These are phyloP conservation scores for Neurospora tetrasperma DNA, from an alignment of 495 filamentous ascomycete genomes.

Conservation along the genomic window DNA sequence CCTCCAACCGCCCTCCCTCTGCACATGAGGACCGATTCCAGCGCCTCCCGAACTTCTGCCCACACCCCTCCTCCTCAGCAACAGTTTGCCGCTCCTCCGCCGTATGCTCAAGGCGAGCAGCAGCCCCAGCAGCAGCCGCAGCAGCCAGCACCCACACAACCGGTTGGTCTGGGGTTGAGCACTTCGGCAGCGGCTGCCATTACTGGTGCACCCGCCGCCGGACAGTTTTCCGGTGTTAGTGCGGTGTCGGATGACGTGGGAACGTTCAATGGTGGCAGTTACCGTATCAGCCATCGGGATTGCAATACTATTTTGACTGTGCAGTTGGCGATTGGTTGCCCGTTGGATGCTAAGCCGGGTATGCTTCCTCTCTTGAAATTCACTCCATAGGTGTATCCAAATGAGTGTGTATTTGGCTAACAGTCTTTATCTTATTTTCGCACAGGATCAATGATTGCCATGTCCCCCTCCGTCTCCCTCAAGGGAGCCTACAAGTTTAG, in stretches of 20 bases:
- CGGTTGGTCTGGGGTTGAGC: constrained; percentile 11
- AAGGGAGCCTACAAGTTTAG: constrained; percentile 72
- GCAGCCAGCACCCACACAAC: constrained; percentile 12
- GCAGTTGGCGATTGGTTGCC: constrained; percentile 82
- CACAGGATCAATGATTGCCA: constrained; percentile 80
- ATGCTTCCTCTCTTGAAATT: constrained; percentile 11
- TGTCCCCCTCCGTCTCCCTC: constrained; percentile 79
- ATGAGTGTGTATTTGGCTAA: not conserved
- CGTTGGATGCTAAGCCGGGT: constrained; percentile 73
- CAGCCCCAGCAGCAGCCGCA: constrained; percentile 12
- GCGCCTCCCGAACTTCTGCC: constrained; percentile 16
- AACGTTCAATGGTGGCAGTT: constrained; percentile 92
- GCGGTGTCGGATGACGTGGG: constrained; percentile 68
- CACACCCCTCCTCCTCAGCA: constrained; percentile 22
- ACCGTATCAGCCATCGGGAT: constrained; percentile 86
- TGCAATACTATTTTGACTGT: constrained; percentile 82
- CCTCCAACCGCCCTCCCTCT: constrained; percentile 19
- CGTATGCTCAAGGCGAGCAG: constrained; percentile 26
- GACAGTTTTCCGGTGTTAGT: constrained; percentile 49
- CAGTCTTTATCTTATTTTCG: not conserved
- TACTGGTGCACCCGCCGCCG: constrained; percentile 22
- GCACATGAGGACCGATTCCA: constrained; percentile 17
- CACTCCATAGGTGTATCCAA: not conserved
- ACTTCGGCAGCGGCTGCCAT: constrained; percentile 18
- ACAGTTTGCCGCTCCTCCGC: constrained; percentile 31